These are phyloP conservation scores for Mycena sanguinolenta DNA, from an alignment of 768 basidiomycete species.

Conservation along the genomic window DNA sequence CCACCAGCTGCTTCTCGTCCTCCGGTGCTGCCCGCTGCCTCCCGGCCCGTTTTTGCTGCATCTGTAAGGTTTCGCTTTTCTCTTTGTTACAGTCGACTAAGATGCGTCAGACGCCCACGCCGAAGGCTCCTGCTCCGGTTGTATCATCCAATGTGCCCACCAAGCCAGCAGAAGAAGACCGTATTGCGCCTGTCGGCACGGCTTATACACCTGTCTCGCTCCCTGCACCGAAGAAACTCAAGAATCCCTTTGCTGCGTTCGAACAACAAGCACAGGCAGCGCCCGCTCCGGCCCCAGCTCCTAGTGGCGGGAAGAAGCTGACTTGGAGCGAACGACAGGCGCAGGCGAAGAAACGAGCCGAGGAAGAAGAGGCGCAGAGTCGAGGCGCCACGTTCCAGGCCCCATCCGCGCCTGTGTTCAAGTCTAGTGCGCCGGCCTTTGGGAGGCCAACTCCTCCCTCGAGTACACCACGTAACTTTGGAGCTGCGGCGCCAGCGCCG, in stretches of 20 bases:
- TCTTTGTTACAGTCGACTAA: slow-evolving; percentile 1
- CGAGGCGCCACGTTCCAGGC: slow-evolving; percentile 65
- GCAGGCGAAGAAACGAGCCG: slow-evolving; percentile 86
- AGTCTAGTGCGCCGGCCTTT: slow-evolving; percentile 62
- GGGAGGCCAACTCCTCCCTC: slow-evolving; percentile 56
- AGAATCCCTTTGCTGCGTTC: slow-evolving; percentile 81
- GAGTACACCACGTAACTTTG: slow-evolving; percentile 58
- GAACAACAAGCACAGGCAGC: slow-evolving; percentile 61
- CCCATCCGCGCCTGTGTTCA: slow-evolving; percentile 56
- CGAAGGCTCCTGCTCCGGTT: slow-evolving; percentile 50
- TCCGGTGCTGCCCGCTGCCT: slow-evolving; percentile 56
- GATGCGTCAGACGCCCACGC: slow-evolving; percentile 25
- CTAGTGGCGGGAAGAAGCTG: slow-evolving; percentile 75
- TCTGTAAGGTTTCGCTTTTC: slow-evolving; percentile 39
- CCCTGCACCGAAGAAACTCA: slow-evolving; percentile 87
- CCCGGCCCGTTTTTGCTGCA: slow-evolving; percentile 58
- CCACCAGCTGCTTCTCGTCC: slow-evolving; percentile 63
- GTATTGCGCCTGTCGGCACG: slow-evolving; percentile 88
- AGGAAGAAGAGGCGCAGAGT: slow-evolving; percentile 81
- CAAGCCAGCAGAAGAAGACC: slow-evolving; percentile 84
- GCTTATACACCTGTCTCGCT: slow-evolving; percentile 91
- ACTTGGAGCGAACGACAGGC: slow-evolving; percentile 97
- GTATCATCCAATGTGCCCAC: slow-evolving; percentile 63
- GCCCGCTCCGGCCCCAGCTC: slow-evolving; percentile 41
- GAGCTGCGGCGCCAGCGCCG: slow-evolving; percentile 52